phyloP scores from a whole-genome alignment of 2,329 filamentous ascomycete genomes.

The Diaporthe citrichinensis region DNA sequence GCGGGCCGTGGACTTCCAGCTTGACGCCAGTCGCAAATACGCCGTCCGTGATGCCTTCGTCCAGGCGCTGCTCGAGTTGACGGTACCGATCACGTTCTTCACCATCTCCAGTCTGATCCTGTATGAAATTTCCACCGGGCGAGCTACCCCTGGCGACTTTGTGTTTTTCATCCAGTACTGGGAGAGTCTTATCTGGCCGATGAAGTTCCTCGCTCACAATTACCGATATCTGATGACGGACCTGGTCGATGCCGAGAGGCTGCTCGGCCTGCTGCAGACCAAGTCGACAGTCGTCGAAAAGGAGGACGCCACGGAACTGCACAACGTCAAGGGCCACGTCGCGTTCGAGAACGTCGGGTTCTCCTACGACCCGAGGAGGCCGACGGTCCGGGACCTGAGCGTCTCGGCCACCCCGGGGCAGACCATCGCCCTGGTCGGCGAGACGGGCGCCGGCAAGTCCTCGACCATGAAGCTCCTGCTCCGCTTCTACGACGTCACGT shows the following conservation, averaged over 20 bases:
- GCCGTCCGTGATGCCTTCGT: constrained; percentile 13
- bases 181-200: constrained; percentile 25
- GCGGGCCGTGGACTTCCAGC: constrained; percentile 46
- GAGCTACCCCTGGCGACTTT: constrained; percentile 30
- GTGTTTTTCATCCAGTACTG: constrained; percentile 37
- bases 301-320: constrained; percentile 59
- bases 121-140: background rate
- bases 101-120: constrained; percentile 1
- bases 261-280: constrained; percentile 69
- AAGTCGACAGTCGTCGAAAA: constrained; percentile 68
- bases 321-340: constrained; percentile 62
- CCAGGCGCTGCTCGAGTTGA: background rate
- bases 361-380: constrained; percentile 67
- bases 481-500: constrained; percentile 71
- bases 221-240: constrained; percentile 30
- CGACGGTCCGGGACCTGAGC: constrained; percentile 63
- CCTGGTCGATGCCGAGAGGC: constrained; percentile 75
- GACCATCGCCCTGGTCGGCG: constrained; percentile 72
- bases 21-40: constrained; percentile 35
- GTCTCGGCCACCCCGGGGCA: constrained; percentile 66
- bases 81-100: constrained; percentile 16
- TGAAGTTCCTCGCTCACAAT: constrained; percentile 22
- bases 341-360: constrained; percentile 69
- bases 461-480: constrained; percentile 73
- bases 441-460: constrained; percentile 74